A percentile compares a stretch with the other conserved stretches of the same genome.
phyloP scores from a whole-genome alignment of 2,329 filamentous ascomycete genomes.

The Aspergillaceae sp. region DNA sequence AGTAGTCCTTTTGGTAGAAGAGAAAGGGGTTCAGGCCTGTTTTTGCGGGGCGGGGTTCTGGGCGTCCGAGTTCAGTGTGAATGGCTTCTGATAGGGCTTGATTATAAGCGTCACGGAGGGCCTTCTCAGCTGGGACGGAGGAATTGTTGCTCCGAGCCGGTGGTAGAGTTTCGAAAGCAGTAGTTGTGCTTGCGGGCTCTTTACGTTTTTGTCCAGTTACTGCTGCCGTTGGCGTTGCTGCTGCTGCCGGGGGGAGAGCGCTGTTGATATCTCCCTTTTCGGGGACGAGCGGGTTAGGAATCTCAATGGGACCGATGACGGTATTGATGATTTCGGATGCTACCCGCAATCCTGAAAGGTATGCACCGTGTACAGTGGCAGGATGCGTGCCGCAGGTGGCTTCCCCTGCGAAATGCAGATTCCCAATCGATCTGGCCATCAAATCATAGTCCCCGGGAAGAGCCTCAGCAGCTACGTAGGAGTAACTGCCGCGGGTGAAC shows the following conservation, averaged over 20 bases:
- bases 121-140: slow-evolving; percentile 12
- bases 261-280: slow-evolving; percentile 44
- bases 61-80: slow-evolving; percentile 58
- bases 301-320: slow-evolving; percentile 70
- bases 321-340: slow-evolving; percentile 76
- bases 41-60: slow-evolving; percentile 63
- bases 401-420: slow-evolving; percentile 90
- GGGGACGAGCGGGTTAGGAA: slow-evolving; percentile 66
- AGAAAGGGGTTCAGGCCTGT: slow-evolving; percentile 77
- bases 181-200: slow-evolving; percentile 6
- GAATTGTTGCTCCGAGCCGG: slow-evolving; percentile 9
- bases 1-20: slow-evolving; percentile 72
- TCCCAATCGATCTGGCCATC: slow-evolving; percentile 78
- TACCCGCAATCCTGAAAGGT: slow-evolving; percentile 82
- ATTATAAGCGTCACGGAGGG: slow-evolving; percentile 45
- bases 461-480: slow-evolving; percentile 78
- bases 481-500: slow-evolving; percentile 92
- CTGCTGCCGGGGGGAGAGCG: slow-evolving; percentile 12
- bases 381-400: slow-evolving; percentile 94
- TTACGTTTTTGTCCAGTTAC: slow-evolving; percentile 16
- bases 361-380: slow-evolving; percentile 93
- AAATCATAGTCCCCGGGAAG: slow-evolving; percentile 80
- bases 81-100: slow-evolving; percentile 50
- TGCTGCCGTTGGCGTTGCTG: slow-evolving; percentile 2
- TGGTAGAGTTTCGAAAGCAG: slow-evolving; percentile 5